Evolutionary conservation across 805 yeast genomes (phyloP).

Genomic region (Candida mattraensis): DNA sequence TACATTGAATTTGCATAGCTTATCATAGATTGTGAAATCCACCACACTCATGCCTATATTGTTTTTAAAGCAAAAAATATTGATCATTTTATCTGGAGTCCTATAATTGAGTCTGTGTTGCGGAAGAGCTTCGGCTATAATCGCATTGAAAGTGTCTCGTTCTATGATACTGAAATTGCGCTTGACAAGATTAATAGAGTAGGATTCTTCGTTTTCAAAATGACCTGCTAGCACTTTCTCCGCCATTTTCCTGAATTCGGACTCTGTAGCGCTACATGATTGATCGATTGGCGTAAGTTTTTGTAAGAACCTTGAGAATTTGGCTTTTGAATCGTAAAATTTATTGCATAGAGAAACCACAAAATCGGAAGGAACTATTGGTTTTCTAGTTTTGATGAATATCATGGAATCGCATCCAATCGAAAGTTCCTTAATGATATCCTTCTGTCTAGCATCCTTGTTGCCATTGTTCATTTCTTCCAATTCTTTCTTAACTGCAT

Average conservation of each 20-base stretch:
- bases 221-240: constrained; percentile 15
- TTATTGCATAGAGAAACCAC: constrained; percentile 66
- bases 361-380: constrained; percentile 75
- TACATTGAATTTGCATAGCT: constrained; percentile 68
- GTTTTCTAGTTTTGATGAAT: constrained; percentile 76
- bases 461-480: constrained; percentile 50
- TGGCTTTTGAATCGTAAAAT: constrained; percentile 47
- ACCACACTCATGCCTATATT: constrained; percentile 88
- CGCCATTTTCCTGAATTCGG: constrained; percentile 60
- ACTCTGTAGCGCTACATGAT: constrained; percentile 71
- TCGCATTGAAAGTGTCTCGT: constrained; percentile 69
- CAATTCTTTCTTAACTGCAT: constrained; percentile 70
- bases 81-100: constrained; percentile 69
- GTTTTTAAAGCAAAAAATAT: constrained; percentile 87
- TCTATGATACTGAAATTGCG: constrained; percentile 76
- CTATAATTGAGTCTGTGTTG: constrained; percentile 82
- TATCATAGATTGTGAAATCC: constrained; percentile 49
- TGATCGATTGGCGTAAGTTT: constrained; percentile 76
- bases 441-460: constrained; percentile 42
- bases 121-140: constrained; percentile 39
- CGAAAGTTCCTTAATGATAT: constrained; percentile 56
- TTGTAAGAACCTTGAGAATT: constrained; percentile 71
- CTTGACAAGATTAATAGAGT: constrained; percentile 78
- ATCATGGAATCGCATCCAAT: constrained; percentile 81
- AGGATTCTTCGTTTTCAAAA: constrained; percentile 36